Percentiles rank a stretch among this genome's conserved stretches.
Evolutionary conservation across 2,329 filamentous ascomycete genomes (phyloP).

Genomic region (Thielaviopsis euricoi): DNA sequence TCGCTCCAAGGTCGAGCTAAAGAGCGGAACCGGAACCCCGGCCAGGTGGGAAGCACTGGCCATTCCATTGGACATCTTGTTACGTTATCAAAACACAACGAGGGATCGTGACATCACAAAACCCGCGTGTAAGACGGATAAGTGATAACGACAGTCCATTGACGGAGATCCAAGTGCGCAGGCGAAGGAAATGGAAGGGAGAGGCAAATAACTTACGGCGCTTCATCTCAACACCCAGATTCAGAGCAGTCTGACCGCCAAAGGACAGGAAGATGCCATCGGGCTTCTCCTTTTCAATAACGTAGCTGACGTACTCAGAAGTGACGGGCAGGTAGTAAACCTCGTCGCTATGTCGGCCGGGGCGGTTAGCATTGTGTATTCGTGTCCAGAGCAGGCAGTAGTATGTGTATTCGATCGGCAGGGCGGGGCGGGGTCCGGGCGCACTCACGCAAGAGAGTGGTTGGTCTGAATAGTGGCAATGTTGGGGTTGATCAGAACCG

Average conservation of each 20-base stretch:
- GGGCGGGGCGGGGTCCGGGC: neutral
- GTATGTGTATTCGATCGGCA: neutral
- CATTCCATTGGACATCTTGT: neutral
- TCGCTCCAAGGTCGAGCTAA: neutral
- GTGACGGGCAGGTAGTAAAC: conserved; percentile 98
- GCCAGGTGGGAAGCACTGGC: conserved; percentile 5
- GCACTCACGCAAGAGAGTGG: conserved; percentile 55
- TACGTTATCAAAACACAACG: conserved; percentile 6
- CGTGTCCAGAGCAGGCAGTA: neutral
- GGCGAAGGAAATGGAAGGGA: neutral
- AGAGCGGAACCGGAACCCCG: conserved; percentile 5
- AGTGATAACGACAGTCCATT: neutral
- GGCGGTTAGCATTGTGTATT: neutral
- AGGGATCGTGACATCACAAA: conserved; percentile 1
- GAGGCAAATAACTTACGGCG: conserved; percentile 31
- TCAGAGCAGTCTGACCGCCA: conserved; percentile 91
- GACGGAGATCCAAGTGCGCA: conserved; percentile 6
- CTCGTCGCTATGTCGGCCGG: conserved; percentile 45
- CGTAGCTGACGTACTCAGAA: conserved; percentile 91
- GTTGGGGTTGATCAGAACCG: conserved; percentile 92
- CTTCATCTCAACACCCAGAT: conserved; percentile 94
- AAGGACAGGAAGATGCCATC: conserved; percentile 97
- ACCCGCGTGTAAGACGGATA: neutral
- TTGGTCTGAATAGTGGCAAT: conserved; percentile 98
- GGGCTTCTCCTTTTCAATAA: conserved; percentile 88